Percentiles rank a stretch among this genome's conserved stretches.
These are phyloP conservation scores for Cercospora citrullina DNA, from an alignment of 2,329 filamentous ascomycete species.

Conservation along the genomic window DNA sequence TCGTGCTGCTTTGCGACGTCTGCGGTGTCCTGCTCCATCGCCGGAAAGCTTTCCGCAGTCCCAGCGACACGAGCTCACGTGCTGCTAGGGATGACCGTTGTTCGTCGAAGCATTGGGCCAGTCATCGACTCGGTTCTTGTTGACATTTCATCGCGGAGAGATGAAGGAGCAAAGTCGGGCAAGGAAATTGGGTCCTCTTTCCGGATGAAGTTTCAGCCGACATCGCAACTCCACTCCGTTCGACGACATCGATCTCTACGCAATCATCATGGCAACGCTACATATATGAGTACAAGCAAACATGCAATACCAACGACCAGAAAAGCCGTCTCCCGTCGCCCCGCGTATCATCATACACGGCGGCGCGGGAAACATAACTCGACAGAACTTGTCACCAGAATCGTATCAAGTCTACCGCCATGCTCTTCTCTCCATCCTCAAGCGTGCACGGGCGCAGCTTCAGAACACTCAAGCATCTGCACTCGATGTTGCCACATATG, in stretches of 20 bases:
- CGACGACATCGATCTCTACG: not conserved
- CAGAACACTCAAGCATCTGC: slow-evolving; percentile 53
- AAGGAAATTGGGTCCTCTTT: not conserved
- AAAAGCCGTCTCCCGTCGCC: slow-evolving; percentile 29
- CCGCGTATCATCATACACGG: slow-evolving; percentile 53
- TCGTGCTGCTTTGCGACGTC: not conserved
- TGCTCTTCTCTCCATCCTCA: slow-evolving; percentile 43
- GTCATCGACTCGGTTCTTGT: not conserved
- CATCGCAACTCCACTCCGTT: not conserved
- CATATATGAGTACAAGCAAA: not conserved
- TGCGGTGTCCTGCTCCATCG: not conserved
- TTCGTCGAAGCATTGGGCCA: not conserved
- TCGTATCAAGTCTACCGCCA: slow-evolving; percentile 42
- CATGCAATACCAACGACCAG: slow-evolving; percentile 18
- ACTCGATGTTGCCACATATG: slow-evolving; percentile 71
- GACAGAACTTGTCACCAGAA: slow-evolving; percentile 40
- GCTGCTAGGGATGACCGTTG: not conserved
- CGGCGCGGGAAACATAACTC: slow-evolving; percentile 50
- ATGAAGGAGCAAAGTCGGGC: not conserved
- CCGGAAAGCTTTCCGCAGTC: not conserved
- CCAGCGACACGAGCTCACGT: not conserved
- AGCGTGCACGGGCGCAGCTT: slow-evolving; percentile 35
- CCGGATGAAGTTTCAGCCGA: not conserved
- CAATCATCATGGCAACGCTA: not conserved
- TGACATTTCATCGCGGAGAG: not conserved